Evolutionary conservation across 75 land plant genomes (phyloP).

Genomic region (Gnetum montanum): DNA sequence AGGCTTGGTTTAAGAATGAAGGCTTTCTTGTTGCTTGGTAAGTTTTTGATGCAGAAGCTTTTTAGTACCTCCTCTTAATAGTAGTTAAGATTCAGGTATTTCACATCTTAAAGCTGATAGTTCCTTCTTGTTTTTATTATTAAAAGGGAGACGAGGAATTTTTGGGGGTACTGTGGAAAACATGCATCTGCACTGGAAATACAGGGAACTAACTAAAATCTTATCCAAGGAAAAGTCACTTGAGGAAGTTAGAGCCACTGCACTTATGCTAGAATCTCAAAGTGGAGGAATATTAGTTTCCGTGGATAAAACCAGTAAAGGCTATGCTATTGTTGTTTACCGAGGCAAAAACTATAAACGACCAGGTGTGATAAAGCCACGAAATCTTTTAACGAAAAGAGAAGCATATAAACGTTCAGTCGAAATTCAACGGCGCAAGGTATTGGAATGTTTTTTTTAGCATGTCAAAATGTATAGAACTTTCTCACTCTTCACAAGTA

Average conservation of each 20-base stretch:
- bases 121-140: neutral
- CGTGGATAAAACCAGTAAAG: conserved; percentile 59
- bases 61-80: no score
- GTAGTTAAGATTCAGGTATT: neutral
- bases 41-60: conserved; percentile 13
- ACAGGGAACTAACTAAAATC: conserved; percentile 75
- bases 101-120: neutral
- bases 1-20: conserved; percentile 76
- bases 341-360: conserved; percentile 81
- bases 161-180: conserved; percentile 89
- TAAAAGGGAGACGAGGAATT: conserved; percentile 64
- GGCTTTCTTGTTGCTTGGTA: conserved; percentile 67
- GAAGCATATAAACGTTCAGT: conserved; percentile 67
- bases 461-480: no score
- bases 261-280: conserved; percentile 66
- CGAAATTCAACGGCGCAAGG: conserved; percentile 78
- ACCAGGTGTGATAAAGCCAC: conserved; percentile 59
- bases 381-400: conserved; percentile 68
- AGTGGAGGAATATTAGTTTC: conserved; percentile 79
- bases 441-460: no score
- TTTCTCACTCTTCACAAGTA: no score
- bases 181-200: conserved; percentile 91
- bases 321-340: conserved; percentile 62
- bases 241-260: conserved; percentile 50
- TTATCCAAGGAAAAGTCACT: conserved; percentile 61